These are phyloP conservation scores for Magnaporthiopsis rhizophila DNA, from an alignment of 2,329 filamentous ascomycete genomes.

Conservation along the genomic window DNA sequence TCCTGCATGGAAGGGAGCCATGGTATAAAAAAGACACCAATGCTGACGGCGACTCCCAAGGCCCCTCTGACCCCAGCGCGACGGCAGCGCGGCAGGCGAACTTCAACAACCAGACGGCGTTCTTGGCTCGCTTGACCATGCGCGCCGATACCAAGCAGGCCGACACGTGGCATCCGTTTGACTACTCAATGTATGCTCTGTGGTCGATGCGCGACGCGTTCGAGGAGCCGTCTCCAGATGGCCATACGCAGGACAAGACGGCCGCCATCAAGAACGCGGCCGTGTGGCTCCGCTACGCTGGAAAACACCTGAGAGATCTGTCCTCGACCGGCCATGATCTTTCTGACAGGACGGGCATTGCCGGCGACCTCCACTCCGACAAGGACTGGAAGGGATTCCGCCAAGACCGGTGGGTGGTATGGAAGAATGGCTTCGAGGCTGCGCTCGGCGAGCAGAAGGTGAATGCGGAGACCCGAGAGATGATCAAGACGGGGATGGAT, in stretches of 20 bases:
- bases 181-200: conserved; percentile 21
- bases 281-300: conserved; percentile 17
- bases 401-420: conserved; percentile 18
- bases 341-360: conserved; percentile 12
- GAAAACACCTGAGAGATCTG: conserved; percentile 12
- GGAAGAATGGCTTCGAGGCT: conserved; percentile 16
- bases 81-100: conserved; percentile 9
- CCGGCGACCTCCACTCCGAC: conserved; percentile 14
- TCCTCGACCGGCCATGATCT: conserved; percentile 10
- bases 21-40: background rate
- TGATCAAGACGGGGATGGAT: conserved; percentile 1
- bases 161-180: conserved; percentile 12
- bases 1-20: background rate
- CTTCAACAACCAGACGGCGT: conserved; percentile 16
- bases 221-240: conserved; percentile 12
- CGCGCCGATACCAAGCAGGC: conserved; percentile 6
- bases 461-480: conserved; percentile 2
- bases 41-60: conserved; percentile 6
- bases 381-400: conserved; percentile 21
- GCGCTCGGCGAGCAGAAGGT: conserved; percentile 1
- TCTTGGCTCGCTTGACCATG: conserved; percentile 20
- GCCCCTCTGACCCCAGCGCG: conserved; percentile 13
- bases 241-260: conserved; percentile 2
- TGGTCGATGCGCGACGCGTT: conserved; percentile 22
- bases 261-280: conserved; percentile 15